Conservation (phyloP, 2,329 filamentous ascomycete genomes). For the Aspergillus sp. region DNA sequence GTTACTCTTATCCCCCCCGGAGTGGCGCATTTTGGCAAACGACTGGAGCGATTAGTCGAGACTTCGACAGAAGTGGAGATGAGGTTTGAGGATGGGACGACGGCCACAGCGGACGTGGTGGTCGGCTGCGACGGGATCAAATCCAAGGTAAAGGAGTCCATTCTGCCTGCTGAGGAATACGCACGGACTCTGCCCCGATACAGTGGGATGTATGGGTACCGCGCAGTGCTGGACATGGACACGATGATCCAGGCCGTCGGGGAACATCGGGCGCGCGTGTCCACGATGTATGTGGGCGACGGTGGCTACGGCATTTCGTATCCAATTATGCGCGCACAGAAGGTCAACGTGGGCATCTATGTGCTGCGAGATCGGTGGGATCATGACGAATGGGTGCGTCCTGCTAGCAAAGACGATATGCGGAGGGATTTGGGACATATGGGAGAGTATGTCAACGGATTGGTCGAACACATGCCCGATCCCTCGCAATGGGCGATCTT, state of each 20-base stretch:
- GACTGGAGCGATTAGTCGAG: slow-evolving; percentile 20
- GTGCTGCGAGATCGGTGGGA: slow-evolving; percentile 26
- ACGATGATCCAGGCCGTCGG: slow-evolving; percentile 32
- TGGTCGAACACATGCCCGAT: slow-evolving; percentile 31
- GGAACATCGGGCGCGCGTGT: slow-evolving; percentile 28
- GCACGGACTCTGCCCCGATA: not conserved
- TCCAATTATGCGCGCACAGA: slow-evolving; percentile 31
- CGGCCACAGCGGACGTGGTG: slow-evolving; percentile 28
- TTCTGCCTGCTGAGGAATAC: slow-evolving; percentile 15
- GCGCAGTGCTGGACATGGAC: slow-evolving; percentile 33
- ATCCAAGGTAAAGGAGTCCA: slow-evolving; percentile 25
- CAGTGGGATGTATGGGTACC: slow-evolving; percentile 30
- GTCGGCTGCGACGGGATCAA: slow-evolving; percentile 37
- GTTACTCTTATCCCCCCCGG: slow-evolving; percentile 27
- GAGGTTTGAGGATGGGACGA: slow-evolving; percentile 30
- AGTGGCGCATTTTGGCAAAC: slow-evolving; percentile 34
- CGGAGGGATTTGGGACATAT: slow-evolving; percentile 23
- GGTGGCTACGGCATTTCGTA: slow-evolving; percentile 33
- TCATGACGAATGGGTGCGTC: slow-evolving; percentile 27
- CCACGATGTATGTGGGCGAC: slow-evolving; percentile 30
- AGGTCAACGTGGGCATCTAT: slow-evolving; percentile 33
- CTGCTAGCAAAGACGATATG: slow-evolving; percentile 29
- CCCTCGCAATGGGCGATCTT: slow-evolving; percentile 37
- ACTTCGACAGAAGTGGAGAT: slow-evolving; percentile 16
- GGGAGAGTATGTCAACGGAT: slow-evolving; percentile 25